These are phyloP conservation scores for Scutellaria barbata DNA, from an alignment of 257 asterid species.

Conservation along the genomic window DNA sequence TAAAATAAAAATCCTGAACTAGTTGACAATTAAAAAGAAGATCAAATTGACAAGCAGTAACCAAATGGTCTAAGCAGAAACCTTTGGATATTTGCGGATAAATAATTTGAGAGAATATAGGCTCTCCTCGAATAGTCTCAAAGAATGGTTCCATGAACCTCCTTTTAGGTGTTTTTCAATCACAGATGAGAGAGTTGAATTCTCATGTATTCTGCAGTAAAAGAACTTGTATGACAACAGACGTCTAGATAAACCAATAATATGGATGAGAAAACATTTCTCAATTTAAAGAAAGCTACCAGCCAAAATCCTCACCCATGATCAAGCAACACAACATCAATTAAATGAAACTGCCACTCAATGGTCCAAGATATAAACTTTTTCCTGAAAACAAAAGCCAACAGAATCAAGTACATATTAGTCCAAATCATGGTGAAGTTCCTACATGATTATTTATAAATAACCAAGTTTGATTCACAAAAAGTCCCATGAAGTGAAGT, in stretches of 20 bases:
- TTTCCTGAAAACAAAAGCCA: conserved; percentile 55
- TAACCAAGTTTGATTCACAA: too few relatives aligned
- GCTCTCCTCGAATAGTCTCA: conserved; percentile 65
- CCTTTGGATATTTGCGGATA: conserved; percentile 80
- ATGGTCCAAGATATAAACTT: conserved; percentile 78
- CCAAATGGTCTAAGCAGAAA: conserved; percentile 18
- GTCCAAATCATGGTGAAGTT: conserved; percentile 10
- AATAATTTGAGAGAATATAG: conserved; percentile 75
- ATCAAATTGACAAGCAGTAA: conserved; percentile 1
- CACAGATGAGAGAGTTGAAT: conserved; percentile 54
- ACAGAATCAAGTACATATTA: conserved; percentile 4
- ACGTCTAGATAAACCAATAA: conserved; percentile 4
- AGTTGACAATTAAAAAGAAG: conserved; percentile 1
- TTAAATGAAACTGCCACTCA: conserved; percentile 84
- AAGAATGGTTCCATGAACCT: conserved; percentile 80
- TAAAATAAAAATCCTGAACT: background rate
- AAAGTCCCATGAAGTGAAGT: background rate
- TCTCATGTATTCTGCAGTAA: conserved; percentile 68
- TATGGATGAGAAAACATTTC: background rate
- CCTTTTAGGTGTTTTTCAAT: conserved; percentile 73
- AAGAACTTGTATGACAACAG: conserved; percentile 2
- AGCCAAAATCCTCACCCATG: conserved; percentile 67
- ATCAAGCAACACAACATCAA: conserved; percentile 67
- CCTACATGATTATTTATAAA: too few relatives aligned
- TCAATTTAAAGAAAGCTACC: background rate